phyloP scores from a whole-genome alignment of 805 yeast genomes.

The Suhomyces kilbournensis region DNA sequence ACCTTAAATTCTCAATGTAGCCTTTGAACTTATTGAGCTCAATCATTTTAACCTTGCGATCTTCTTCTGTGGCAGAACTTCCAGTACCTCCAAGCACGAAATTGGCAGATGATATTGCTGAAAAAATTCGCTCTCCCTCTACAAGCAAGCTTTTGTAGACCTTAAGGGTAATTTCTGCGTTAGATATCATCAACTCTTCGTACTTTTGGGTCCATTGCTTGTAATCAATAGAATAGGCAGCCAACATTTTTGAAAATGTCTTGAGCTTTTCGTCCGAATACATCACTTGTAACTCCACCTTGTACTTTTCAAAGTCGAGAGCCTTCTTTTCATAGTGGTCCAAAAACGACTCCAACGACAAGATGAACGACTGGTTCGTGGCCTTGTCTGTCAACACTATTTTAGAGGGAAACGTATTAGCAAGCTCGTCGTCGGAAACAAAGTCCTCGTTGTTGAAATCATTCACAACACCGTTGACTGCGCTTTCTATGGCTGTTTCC shows the following conservation, averaged over 20 bases:
- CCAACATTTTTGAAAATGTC: slow-evolving; percentile 32
- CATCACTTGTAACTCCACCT: slow-evolving; percentile 44
- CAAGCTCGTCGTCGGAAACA: slow-evolving; percentile 54
- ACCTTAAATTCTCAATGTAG: slow-evolving; percentile 31
- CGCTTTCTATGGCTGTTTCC: slow-evolving; percentile 10
- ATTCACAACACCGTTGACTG: not conserved
- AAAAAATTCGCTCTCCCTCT: slow-evolving; percentile 56
- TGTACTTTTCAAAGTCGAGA: slow-evolving; percentile 8
- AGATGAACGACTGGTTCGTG: slow-evolving; percentile 28
- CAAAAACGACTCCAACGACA: slow-evolving; percentile 32
- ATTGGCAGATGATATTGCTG: slow-evolving; percentile 31
- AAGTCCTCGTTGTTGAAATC: slow-evolving; percentile 27
- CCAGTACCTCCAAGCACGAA: slow-evolving; percentile 8
- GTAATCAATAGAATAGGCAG: slow-evolving; percentile 44
- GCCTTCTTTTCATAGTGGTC: slow-evolving; percentile 14
- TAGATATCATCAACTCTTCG: slow-evolving; percentile 32
- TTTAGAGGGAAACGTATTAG: slow-evolving; percentile 53
- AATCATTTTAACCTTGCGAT: slow-evolving; percentile 9
- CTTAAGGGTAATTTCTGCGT: slow-evolving; percentile 45
- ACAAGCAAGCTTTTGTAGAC: slow-evolving; percentile 40
- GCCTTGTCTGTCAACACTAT: slow-evolving; percentile 35
- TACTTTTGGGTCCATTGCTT: slow-evolving; percentile 52
- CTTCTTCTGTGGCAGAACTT: not conserved
- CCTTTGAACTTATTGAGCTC: slow-evolving; percentile 16
- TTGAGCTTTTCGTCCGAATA: slow-evolving; percentile 54